phyloP scores from a whole-genome alignment of 2,329 filamentous ascomycete genomes.

The Colletotrichum sp. region DNA sequence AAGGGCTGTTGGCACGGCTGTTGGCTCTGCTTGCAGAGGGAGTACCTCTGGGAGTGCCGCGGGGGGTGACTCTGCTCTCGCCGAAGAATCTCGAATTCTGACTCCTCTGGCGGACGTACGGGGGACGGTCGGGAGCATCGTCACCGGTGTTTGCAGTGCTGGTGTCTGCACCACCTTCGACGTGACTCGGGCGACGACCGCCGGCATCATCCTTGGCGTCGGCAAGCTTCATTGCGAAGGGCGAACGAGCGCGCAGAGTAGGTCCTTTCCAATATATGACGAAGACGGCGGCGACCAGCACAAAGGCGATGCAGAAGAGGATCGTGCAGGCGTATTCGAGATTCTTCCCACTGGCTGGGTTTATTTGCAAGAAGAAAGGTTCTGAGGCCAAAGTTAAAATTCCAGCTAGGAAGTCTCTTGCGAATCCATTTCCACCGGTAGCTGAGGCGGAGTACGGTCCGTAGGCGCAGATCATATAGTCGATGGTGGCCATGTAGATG shows the following conservation, averaged over 20 bases:
- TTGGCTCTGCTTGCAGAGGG: slow-evolving; percentile 37
- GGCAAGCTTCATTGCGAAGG: slow-evolving; percentile 69
- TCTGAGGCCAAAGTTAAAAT: slow-evolving; percentile 46
- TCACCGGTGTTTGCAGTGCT: slow-evolving; percentile 25
- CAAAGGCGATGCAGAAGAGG: slow-evolving; percentile 64
- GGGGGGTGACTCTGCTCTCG: slow-evolving; percentile 44
- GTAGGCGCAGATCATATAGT: slow-evolving; percentile 80
- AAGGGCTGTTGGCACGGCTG: slow-evolving; percentile 23
- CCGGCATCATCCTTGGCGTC: slow-evolving; percentile 34
- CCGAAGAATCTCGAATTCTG: slow-evolving; percentile 47
- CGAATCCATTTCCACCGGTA: slow-evolving; percentile 77
- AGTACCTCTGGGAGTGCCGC: slow-evolving; percentile 40
- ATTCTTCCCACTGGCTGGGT: slow-evolving; percentile 42
- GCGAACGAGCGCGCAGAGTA: slow-evolving; percentile 61
- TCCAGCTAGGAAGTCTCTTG: slow-evolving; percentile 76
- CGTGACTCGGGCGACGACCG: neutral
- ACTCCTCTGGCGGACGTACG: slow-evolving; percentile 31
- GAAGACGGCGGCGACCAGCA: slow-evolving; percentile 69
- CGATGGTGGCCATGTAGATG: slow-evolving; percentile 79
- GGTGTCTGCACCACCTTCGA: neutral
- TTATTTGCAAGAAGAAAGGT: too few species aligned
- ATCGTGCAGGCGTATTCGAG: slow-evolving; percentile 68
- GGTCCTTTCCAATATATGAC: slow-evolving; percentile 72
- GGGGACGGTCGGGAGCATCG: neutral
- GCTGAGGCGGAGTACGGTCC: slow-evolving; percentile 76